These are phyloP conservation scores for Alternaria burnsii DNA, from an alignment of 2,329 filamentous ascomycete species.

Conservation along the genomic window DNA sequence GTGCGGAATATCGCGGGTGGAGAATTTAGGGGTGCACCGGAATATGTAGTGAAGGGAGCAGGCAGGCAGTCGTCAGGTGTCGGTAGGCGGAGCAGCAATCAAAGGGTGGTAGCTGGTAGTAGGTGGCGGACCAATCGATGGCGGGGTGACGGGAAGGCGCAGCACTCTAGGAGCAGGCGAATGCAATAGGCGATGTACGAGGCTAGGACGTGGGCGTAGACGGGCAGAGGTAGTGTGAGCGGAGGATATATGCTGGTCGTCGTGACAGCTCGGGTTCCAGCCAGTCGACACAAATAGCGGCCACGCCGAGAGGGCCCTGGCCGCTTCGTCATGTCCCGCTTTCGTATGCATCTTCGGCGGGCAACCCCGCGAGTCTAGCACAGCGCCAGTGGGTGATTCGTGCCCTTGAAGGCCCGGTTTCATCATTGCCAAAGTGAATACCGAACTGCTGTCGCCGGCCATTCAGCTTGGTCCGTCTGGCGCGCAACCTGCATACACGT, in stretches of 20 bases:
- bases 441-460: conserved; percentile 27
- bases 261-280: conserved; percentile 16
- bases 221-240: not conserved
- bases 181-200: not conserved
- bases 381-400: conserved; percentile 12
- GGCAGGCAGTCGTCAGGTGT: conserved; percentile 24
- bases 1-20: conserved; percentile 9
- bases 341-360: conserved; percentile 8
- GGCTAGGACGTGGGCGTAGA: not conserved
- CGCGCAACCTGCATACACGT: conserved; percentile 24
- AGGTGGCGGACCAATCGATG: conserved; percentile 31
- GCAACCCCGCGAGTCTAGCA: conserved; percentile 14
- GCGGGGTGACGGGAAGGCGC: conserved; percentile 20
- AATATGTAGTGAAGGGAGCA: conserved; percentile 16
- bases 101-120: conserved; percentile 14
- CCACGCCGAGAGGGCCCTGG: conserved; percentile 14
- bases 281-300: conserved; percentile 13
- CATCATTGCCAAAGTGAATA: not conserved
- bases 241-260: conserved; percentile 12
- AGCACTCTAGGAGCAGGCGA: conserved; percentile 7
- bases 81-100: conserved; percentile 26
- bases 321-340: conserved; percentile 18
- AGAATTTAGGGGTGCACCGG: conserved; percentile 11
- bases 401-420: not conserved
- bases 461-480: conserved; percentile 35